phyloP scores from a whole-genome alignment of 805 yeast genomes.

The Naumovozyma baii region DNA sequence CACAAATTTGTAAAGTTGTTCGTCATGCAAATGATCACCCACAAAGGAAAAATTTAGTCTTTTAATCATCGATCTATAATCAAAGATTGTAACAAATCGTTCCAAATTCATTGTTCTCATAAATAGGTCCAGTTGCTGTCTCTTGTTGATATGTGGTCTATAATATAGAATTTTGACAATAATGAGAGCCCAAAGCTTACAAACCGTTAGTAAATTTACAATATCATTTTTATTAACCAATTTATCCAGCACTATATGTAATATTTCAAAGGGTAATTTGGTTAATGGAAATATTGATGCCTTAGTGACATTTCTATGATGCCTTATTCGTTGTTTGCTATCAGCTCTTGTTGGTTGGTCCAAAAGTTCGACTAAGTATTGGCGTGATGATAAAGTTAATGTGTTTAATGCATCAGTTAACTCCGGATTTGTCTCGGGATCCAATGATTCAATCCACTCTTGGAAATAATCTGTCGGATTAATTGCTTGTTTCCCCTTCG shows the following conservation, averaged over 20 bases:
- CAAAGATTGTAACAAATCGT: constrained; percentile 43
- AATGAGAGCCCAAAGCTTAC: constrained; percentile 70
- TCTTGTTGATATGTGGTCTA: constrained; percentile 60
- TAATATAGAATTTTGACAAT: constrained; percentile 80
- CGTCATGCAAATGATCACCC: constrained; percentile 57
- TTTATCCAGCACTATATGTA: constrained; percentile 57
- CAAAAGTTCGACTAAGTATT: background rate
- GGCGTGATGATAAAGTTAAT: constrained; percentile 12
- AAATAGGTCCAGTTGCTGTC: constrained; percentile 42
- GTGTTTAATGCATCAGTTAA: constrained; percentile 15
- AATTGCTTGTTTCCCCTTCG: constrained; percentile 9
- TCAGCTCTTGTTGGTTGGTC: constrained; percentile 3
- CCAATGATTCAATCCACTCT: constrained; percentile 17
- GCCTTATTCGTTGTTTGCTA: background rate
- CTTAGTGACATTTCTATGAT: background rate
- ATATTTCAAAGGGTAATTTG: constrained; percentile 43
- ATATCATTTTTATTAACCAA: constrained; percentile 51
- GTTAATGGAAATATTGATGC: constrained; percentile 20
- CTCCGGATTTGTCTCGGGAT: constrained; percentile 15
- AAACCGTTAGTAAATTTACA: constrained; percentile 56
- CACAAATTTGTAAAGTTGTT: constrained; percentile 46
- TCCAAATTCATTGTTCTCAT: constrained; percentile 24
- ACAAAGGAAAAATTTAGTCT: constrained; percentile 73
- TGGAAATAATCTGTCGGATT: constrained; percentile 22
- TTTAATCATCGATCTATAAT: constrained; percentile 59